These are phyloP conservation scores for Fusarium nodosum DNA, from an alignment of 2,329 filamentous ascomycete species.

Conservation along the genomic window DNA sequence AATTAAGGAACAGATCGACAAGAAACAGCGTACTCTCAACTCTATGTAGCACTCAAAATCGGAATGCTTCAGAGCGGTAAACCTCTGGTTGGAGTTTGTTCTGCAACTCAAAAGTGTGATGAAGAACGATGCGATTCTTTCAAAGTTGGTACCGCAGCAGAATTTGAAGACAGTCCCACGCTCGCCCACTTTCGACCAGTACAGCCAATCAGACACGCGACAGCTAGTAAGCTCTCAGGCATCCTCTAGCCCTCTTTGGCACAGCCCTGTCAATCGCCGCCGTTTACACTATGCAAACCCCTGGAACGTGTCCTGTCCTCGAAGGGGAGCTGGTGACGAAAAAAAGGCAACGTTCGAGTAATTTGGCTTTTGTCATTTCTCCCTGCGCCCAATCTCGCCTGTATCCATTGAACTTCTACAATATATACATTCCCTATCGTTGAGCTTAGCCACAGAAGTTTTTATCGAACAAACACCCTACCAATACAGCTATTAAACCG, in stretches of 20 bases:
- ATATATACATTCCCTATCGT: not conserved
- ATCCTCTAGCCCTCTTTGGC: constrained; percentile 27
- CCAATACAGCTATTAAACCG: constrained; percentile 20
- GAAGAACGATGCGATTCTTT: constrained; percentile 27
- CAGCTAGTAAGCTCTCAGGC: constrained; percentile 8
- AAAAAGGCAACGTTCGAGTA: constrained; percentile 40
- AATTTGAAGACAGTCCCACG: constrained; percentile 41
- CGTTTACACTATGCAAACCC: constrained; percentile 37
- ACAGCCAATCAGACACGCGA: constrained; percentile 43
- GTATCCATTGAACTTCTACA: constrained; percentile 9
- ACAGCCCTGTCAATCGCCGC: constrained; percentile 42
- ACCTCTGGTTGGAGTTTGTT: constrained; percentile 8
- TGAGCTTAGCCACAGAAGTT: not conserved
- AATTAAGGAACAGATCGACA: not conserved
- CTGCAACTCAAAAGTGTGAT: constrained; percentile 15
- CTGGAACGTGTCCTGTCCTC: constrained; percentile 42
- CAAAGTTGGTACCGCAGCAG: constrained; percentile 22
- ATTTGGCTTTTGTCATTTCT: constrained; percentile 36
- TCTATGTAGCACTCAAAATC: not conserved
- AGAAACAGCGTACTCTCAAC: too few relatives aligned
- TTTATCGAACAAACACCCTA: constrained; percentile 3
- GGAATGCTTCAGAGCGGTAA: constrained; percentile 1
- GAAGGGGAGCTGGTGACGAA: constrained; percentile 38
- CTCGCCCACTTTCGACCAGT: constrained; percentile 32
- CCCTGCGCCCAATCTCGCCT: constrained; percentile 26